These are phyloP conservation scores for Urochloa ruziziensis DNA, from an alignment of 176 grass and related monocot species.

Conservation along the genomic window DNA sequence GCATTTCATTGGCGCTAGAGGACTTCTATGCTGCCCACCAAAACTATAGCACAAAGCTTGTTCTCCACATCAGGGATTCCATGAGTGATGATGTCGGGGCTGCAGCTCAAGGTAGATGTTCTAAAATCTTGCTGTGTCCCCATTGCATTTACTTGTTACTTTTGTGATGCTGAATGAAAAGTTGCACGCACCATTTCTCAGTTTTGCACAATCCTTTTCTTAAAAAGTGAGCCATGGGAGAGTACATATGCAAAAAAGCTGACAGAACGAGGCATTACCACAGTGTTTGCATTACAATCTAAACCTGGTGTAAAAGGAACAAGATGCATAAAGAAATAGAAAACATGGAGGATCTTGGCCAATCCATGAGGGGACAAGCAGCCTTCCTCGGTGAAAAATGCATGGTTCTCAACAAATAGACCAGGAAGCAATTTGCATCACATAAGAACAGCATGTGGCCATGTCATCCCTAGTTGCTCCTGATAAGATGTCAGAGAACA, in stretches of 20 bases:
- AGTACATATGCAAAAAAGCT: neutral
- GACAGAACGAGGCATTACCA: neutral
- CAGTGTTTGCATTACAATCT: neutral
- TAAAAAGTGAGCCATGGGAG: neutral
- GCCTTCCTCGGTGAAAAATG: neutral
- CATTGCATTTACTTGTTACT: neutral
- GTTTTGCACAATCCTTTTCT: neutral
- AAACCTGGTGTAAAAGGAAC: neutral
- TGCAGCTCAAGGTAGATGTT: conserved; percentile 45
- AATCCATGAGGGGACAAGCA: neutral
- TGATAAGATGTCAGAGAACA: neutral
- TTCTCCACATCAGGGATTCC: conserved; percentile 45
- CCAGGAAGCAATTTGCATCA: conserved; percentile 7
- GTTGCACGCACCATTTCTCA: neutral
- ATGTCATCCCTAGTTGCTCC: neutral
- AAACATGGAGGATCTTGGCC: neutral
- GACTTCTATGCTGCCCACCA: conserved; percentile 46
- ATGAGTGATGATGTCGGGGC: conserved; percentile 35
- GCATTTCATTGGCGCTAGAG: conserved; percentile 56
- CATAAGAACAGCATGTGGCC: neutral
- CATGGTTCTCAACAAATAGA: neutral
- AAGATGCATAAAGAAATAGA: neutral
- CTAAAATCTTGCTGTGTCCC: neutral
- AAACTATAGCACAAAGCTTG: conserved; percentile 38
- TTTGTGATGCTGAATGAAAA: neutral